Base-by-base conservation (phyloP, 2,329 filamentous ascomycete species). In the Knufia fluminis region DNA sequence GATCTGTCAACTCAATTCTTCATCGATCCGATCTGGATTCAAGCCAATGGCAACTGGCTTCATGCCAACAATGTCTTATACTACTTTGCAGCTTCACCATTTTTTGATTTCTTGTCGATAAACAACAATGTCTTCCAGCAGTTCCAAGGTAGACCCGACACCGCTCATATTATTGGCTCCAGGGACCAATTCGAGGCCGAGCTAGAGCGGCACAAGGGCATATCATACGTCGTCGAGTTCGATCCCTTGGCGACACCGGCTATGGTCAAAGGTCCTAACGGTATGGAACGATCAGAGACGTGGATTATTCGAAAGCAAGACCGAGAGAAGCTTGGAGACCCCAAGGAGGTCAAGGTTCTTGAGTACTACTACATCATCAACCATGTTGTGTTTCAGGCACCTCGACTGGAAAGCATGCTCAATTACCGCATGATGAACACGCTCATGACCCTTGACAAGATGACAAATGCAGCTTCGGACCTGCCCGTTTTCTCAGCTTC, bases 31-130 rank as follows among this genome's bases (percentile, higher is more conserved):
- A 41, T 49, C 14, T 60, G 57, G 57, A 55, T 60, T 32, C 46
- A 51, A 2, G 49, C 36, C 24, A 52, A 56, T 46, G 57, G 57
- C 46, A 53, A 54, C n/a, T 57, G 43, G 41, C 39, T 60, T 44
- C 57, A 60, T 47, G 51, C 51, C 12, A 60, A 60, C 39, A 60
- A 60, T 50, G 58, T 83, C 38, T 72, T 81, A 48, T 78, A 76
- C 60, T 83, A 83, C 64, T 80, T 83, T 61, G 70, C 71, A 50
- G 70, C 76, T 56, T 80, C 77, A 1, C 77, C 77, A n/a, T 83
- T 80, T 68, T 82, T 79, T 62, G 79, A 83, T 53, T 64, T 68
- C 20, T 73, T 70, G 12, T 79, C 75, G 52, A 81, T 81, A 63
- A 83, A 83, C 64, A 73, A 74, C 54, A 70, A 77, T 8, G 65